Evolutionary conservation across 2,329 filamentous ascomycete species (phyloP).

Genomic region (Beauveria sp.): DNA sequence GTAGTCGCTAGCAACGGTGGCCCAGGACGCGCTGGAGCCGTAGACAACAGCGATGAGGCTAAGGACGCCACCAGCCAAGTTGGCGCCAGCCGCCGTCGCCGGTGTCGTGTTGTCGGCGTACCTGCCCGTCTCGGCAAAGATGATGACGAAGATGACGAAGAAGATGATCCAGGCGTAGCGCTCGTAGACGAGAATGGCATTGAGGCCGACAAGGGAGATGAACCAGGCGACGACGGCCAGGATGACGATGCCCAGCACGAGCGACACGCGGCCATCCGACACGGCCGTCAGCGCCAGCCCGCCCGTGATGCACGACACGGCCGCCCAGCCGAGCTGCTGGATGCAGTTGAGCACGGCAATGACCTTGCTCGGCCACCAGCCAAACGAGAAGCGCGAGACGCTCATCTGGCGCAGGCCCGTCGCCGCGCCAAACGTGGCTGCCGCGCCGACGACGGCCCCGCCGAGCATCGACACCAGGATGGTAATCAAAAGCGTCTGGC

Average conservation of each 20-base stretch:
- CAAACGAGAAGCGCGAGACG: conserved; percentile 40
- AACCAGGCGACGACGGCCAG: conserved; percentile 40
- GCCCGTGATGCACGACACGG: conserved; percentile 42
- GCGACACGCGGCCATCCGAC: conserved; percentile 34
- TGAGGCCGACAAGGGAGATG: conserved; percentile 45
- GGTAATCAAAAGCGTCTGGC: conserved; percentile 35
- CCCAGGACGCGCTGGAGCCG: conserved; percentile 42
- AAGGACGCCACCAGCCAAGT: conserved; percentile 32
- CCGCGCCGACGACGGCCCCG: conserved; percentile 31
- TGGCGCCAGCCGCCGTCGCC: conserved; percentile 25
- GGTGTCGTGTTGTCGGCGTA: conserved; percentile 32
- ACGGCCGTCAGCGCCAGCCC: conserved; percentile 41
- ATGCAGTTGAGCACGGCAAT: conserved; percentile 34
- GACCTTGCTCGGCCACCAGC: conserved; percentile 43
- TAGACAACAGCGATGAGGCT: conserved; percentile 38
- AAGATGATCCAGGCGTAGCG: conserved; percentile 41
- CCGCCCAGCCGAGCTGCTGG: conserved; percentile 43
- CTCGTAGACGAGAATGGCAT: conserved; percentile 41
- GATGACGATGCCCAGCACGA: conserved; percentile 46
- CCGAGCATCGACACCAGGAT: conserved; percentile 37
- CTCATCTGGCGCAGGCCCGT: conserved; percentile 45
- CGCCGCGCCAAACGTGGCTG: conserved; percentile 41
- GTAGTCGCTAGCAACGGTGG: conserved; percentile 32
- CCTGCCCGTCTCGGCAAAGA: conserved; percentile 37
- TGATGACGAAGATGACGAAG: conserved; percentile 40